Evolutionary conservation across 2,329 filamentous ascomycete genomes (phyloP).

Genomic region (Rachicladosporium sp.): DNA sequence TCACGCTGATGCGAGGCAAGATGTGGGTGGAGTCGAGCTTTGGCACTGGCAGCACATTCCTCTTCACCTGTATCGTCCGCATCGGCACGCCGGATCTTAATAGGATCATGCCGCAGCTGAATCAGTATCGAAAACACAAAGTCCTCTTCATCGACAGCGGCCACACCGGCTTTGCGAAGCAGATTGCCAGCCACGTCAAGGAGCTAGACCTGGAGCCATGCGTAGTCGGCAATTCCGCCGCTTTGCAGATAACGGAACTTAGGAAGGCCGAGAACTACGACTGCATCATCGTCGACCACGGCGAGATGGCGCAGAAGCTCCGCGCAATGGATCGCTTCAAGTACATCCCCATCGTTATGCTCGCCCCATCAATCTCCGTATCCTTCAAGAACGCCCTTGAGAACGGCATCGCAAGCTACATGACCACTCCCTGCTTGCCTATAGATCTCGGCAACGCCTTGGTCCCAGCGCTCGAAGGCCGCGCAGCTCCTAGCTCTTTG

Average conservation of each 20-base stretch:
- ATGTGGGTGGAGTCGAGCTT: conserved; percentile 93
- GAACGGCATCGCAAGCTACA: conserved; percentile 94
- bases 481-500: conserved; percentile 78
- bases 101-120: conserved; percentile 69
- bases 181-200: conserved; percentile 66
- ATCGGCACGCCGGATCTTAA: conserved; percentile 67
- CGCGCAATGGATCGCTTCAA: conserved; percentile 90
- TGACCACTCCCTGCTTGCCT: conserved; percentile 89
- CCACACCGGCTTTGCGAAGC: conserved; percentile 60
- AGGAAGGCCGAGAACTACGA: conserved; percentile 61
- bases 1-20: conserved; percentile 91
- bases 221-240: conserved; percentile 63
- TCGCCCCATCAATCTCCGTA: conserved; percentile 80
- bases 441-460: conserved; percentile 94
- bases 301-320: conserved; percentile 75
- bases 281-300: conserved; percentile 89
- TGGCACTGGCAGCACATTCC: conserved; percentile 85
- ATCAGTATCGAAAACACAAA: conserved; percentile 83
- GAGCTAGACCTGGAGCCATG: conserved; percentile 69
- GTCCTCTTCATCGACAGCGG: conserved; percentile 93
- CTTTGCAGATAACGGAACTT: conserved; percentile 38
- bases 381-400: conserved; percentile 88
- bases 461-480: conserved; percentile 86
- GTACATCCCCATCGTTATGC: conserved; percentile 87
- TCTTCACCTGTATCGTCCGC: conserved; percentile 87